These are phyloP conservation scores for Chaetomium sp. DNA, from an alignment of 2,329 filamentous ascomycete species.

Conservation along the genomic window DNA sequence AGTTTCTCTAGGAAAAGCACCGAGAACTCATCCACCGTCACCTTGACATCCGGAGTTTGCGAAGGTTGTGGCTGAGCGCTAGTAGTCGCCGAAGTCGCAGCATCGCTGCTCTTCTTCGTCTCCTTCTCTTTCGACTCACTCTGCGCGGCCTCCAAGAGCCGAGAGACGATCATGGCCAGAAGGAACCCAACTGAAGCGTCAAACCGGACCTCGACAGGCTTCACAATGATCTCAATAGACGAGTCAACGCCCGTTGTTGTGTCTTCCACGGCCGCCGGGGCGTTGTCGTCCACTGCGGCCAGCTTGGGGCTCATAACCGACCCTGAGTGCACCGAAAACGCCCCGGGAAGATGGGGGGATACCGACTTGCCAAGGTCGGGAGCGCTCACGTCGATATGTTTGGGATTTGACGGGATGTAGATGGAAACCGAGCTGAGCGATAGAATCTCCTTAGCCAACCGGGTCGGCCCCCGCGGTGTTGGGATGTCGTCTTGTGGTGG, in stretches of 20 bases:
- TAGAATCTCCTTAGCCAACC: slow-evolving; percentile 51
- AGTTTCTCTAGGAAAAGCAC: slow-evolving; percentile 51
- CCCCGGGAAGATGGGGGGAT: slow-evolving; percentile 51
- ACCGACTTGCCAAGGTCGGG: slow-evolving; percentile 32
- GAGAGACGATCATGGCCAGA: slow-evolving; percentile 44
- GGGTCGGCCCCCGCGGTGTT: slow-evolving; percentile 47
- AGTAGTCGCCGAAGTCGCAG: slow-evolving; percentile 7
- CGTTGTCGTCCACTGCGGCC: slow-evolving; percentile 13
- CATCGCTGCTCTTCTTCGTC: too few relatives aligned
- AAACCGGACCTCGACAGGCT: slow-evolving; percentile 46
- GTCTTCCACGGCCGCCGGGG: background rate
- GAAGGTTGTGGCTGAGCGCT: slow-evolving; percentile 11
- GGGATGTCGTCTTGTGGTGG: slow-evolving; percentile 34
- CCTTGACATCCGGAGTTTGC: slow-evolving; percentile 35
- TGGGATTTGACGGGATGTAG: slow-evolving; percentile 47
- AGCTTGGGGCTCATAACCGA: slow-evolving; percentile 26
- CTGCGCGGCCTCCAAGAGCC: slow-evolving; percentile 42
- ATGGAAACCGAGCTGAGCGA: slow-evolving; percentile 45
- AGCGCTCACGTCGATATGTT: slow-evolving; percentile 34
- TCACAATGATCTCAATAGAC: slow-evolving; percentile 44
- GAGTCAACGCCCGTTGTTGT: slow-evolving; percentile 24
- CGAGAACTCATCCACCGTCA: slow-evolving; percentile 44
- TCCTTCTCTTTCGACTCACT: slow-evolving; percentile 16
- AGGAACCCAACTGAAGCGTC: slow-evolving; percentile 52
- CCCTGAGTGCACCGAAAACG: slow-evolving; percentile 47